Base-by-base conservation (phyloP, 2,329 filamentous ascomycete species). In the Aspergillus niger region DNA sequence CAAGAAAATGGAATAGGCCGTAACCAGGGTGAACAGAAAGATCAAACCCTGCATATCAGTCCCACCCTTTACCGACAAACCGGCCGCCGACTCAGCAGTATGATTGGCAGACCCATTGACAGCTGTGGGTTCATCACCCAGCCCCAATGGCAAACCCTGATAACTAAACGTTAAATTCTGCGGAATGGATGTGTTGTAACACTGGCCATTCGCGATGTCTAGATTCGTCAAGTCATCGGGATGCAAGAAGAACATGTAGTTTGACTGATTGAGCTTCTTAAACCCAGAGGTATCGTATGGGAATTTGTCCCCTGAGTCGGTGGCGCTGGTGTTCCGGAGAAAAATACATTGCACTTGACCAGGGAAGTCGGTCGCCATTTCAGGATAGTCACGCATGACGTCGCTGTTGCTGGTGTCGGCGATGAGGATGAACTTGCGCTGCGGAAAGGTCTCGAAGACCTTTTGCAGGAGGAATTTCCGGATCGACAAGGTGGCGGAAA, bases 331-430 rank as follows among this genome's bases (percentile, higher is more conserved):
- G 51, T 53, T 53, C 20, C 51, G 51, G 20, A 53, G 36, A 15
- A 24, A 41, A 15, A 53, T 53, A 10, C 51, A 53, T 22, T 53
- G 51, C 20, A 53, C 51, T 28, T 53, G 51, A 11, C 51, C 51
- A 2, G 51, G 51, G 36, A 53, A 53, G 10, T 41, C 36, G 32
- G 51, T 53, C 10, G 39, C 51, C 51, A 53, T 53, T 39, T 53
- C 51, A 0, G 51, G 51, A 22, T 53, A 53, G 32, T 53, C 51
- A 11, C 51, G 51, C 51, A 53, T 53, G 20, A 53, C 32, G 11
- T 53, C 51, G 22, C 51, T 53, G 22, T 53, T 53, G 51, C 51
- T 53, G 32, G 51, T 53, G 20, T 53, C 51, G 20, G 51, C 51
- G 13, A 53, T 39, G 13, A 53, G 32, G 20, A 53, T 41, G 36